Conservation (phyloP, 495 filamentous ascomycete species). For the Lepidopterella palustris region DNA sequence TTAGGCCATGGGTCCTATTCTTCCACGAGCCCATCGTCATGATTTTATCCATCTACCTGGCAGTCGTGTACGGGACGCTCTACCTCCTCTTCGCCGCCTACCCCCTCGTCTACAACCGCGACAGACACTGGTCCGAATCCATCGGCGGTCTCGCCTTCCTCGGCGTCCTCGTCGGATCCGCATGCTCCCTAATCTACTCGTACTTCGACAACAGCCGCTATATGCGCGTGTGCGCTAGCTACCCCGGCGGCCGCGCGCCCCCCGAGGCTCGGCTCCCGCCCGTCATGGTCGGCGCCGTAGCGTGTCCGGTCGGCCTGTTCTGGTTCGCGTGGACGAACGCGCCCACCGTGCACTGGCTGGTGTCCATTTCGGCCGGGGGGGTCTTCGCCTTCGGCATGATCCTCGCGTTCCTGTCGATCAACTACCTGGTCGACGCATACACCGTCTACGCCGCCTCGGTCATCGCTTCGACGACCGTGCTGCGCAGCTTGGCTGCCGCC, state of each 20-base stretch:
- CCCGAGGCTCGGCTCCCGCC: constrained; percentile 43
- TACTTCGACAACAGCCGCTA: constrained; percentile 39
- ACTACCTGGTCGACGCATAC: constrained; percentile 71
- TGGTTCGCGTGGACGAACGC: constrained; percentile 70
- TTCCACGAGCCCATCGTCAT: constrained; percentile 55
- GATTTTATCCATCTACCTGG: constrained; percentile 44
- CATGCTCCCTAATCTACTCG: constrained; percentile 44
- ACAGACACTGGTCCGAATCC: constrained; percentile 56
- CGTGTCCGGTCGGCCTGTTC: constrained; percentile 50
- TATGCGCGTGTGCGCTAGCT: constrained; percentile 22
- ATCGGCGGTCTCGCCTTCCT: constrained; percentile 61
- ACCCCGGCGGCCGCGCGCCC: constrained; percentile 36
- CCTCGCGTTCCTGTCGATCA: constrained; percentile 66
- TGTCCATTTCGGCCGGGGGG: constrained; percentile 54
- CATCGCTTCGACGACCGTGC: constrained; percentile 67
- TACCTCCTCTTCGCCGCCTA: constrained; percentile 68
- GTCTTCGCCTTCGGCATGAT: constrained; percentile 73
- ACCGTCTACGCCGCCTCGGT: constrained; percentile 77
- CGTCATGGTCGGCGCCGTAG: constrained; percentile 35
- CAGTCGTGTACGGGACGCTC: constrained; percentile 59
- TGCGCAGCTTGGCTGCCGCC: constrained; percentile 66
- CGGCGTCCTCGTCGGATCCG: constrained; percentile 56
- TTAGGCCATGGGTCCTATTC: constrained; percentile 38
- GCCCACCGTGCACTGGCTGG: constrained; percentile 62
- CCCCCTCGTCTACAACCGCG: constrained; percentile 53